Base-by-base conservation (phyloP, 345 rosid genomes). In the Populus simonii region DNA sequence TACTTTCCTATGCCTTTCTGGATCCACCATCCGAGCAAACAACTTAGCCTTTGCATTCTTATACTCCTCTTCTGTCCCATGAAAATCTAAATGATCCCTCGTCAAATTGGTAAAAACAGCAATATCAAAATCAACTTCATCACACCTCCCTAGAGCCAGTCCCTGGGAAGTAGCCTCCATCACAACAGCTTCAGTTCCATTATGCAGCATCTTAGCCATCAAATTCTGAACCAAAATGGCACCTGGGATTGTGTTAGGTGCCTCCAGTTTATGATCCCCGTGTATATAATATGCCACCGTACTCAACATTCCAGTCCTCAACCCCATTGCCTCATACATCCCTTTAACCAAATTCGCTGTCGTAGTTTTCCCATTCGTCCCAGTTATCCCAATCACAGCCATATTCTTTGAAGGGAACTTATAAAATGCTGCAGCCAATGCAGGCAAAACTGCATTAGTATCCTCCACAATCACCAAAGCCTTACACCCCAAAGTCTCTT, bases 391-490 rank as follows among this genome's bases (percentile, higher is more conserved):
- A 63, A 93, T 89, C 75, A 92, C 92, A 2, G 96, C 83, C 98
- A 95, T 90, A 81, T 88, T 87, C 82, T 85, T 89, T 0, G 98
- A 92, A 0, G 99, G 99, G 22, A 84, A 83, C 76, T 85, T 86
- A 62, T 93, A 90, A 87, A 92, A 93, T 0, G 97, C 91, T 2
- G 98, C 90, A 66, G 98, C 97, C 86, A 95, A 81, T 18, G 97
- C 90, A 49, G 98, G 89, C 83, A 95, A 87, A 73, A 89, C 89
- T 2, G 85, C 88, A 75, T 86, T 88, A n/a, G 96, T 93, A 69
- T 95, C 98, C 87, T 92, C 97, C 71, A 93, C 99, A 31, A 93
- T 89, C 38, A 93, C 97, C 85, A 95, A 88, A n/a, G 98, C 98
- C 81, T 81, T 93, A 61, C 98, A 93, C 53, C 91, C 93, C 84